Conservation (phyloP, 495 filamentous ascomycete genomes). For the Hypoxylon subgilvum region DNA sequence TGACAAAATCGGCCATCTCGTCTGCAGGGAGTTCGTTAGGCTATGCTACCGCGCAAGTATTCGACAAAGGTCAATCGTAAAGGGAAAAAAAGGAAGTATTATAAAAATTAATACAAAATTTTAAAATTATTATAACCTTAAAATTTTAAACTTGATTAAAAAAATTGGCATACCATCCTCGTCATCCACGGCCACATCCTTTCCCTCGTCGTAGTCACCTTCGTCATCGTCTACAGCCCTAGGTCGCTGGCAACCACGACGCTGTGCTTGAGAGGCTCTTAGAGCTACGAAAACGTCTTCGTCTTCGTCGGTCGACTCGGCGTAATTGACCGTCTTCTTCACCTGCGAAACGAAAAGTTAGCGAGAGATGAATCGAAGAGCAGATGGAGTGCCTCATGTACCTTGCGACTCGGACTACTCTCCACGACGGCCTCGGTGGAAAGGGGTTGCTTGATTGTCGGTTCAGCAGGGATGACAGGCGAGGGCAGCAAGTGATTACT, state of each 20-base stretch:
- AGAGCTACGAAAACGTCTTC: slow-evolving; percentile 62
- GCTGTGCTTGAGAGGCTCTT: slow-evolving; percentile 40
- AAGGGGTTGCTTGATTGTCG: slow-evolving; percentile 40
- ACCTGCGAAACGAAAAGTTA: slow-evolving; percentile 43
- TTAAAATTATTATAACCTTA: too few relatives aligned
- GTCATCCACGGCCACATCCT: slow-evolving; percentile 62
- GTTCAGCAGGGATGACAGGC: slow-evolving; percentile 46
- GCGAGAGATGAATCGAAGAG: background rate
- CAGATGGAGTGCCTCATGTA: slow-evolving; percentile 29
- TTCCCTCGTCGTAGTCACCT: slow-evolving; percentile 73
- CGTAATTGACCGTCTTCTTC: slow-evolving; percentile 66
- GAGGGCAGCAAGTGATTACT: slow-evolving; percentile 48
- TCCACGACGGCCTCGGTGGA: slow-evolving; percentile 27
- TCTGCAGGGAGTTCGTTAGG: slow-evolving; percentile 50
- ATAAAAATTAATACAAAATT: too few relatives aligned
- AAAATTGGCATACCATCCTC: slow-evolving; percentile 65
- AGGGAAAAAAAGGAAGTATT: too few relatives aligned
- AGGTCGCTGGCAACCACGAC: slow-evolving; percentile 42
- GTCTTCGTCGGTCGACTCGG: slow-evolving; percentile 68
- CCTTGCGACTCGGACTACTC: slow-evolving; percentile 69
- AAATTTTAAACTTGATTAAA: too few relatives aligned
- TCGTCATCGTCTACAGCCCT: slow-evolving; percentile 58
- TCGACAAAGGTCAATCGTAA: background rate
- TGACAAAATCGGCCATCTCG: slow-evolving; percentile 82
- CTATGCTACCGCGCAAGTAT: background rate